Evolutionary conservation across 1,284 basidiomycete genomes (phyloP), one percentile per base, ranked within the genome.

Genomic region (Neotropicomus parvogracilis): DNA sequence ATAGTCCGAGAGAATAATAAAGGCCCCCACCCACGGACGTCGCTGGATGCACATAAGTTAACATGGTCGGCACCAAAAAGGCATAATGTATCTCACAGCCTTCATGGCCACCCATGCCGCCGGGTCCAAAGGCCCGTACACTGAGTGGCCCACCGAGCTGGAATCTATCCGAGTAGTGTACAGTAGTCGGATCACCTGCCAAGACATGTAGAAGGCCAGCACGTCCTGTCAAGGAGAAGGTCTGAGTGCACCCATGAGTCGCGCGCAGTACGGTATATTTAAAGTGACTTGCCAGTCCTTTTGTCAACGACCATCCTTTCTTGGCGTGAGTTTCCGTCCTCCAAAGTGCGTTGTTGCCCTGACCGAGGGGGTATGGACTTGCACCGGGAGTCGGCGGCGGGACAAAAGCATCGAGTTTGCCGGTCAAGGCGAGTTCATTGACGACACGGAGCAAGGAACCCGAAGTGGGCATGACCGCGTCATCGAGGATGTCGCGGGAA

Each of bases 141-240:
- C 83, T 90, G n/a, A 88, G 83, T 0, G 97, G 94, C 0, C 95
- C 97, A 24, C 95, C 97, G 0, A 98, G 77, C 58, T 95, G 94
- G 65, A 95, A 95, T 5, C 92, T 81, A 68, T 99, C 97, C 29
- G 78, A 81, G 63, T 90, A 88, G 42, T 78, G 75, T 10, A 57
- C 10, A 3, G 50, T 57, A 6, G 41, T 46, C 21, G 80, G 72
- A 13, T 70, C 69, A 13, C 67, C 63, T 6, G 65, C 62, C 5
- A 88, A 61, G 28, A 78, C 75, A 62, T 78, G 79, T 4, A 92
- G 67, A 17, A 85, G 50, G 6, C 91, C 91, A 0, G 76, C 68
- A 16, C 80, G 77, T 4, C 78, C 76, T 3, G 82, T 77, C 5
- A 89, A 64, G 0, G 88, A 88, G 19, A 86, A 41, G 2, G 79